Base-by-base conservation (phyloP, 345 rosid species). In the Stellera chamaejasme region DNA sequence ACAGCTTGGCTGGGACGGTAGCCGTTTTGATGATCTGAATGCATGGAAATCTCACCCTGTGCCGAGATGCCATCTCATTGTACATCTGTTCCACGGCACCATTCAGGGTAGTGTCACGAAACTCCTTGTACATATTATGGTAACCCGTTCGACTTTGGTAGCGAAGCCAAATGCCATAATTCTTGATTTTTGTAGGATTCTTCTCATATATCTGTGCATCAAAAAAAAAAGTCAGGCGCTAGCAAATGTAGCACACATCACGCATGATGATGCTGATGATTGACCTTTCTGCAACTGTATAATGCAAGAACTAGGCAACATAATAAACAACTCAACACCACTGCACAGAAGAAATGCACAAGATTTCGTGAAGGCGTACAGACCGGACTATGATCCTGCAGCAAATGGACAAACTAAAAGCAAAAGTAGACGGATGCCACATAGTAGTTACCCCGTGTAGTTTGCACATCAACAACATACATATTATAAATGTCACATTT, bases 11-110 rank as follows among this genome's bases (percentile, higher is more conserved):
- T 5, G 78, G 83, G 52, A 81, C 66, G 0, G 81, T 81, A 0
- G 81, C 79, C 5, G 81, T 81, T 73, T 81, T 78, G 59, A 81
- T 81, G 49, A 81, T 76, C 70, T 81, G 83, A 13, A 78, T 81
- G 61, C 82, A 82, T 3, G 83, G 87, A 64, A 74, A 82, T 60
- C 82, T 76, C n/a, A 79, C 84, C 41, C 84, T 74, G 68, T 82
- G 84, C 11, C 84, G 74, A 19, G 84, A 82, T 1, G 87, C 84
- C 87, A 82, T 79, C 68, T 82, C 82, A 0, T 47, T 79, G 79
- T 79, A 79, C 82, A 82, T 82, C 32, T 82, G 84, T 51, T 82
- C 87, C 12, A 82, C 84, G 6, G 74, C 80, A 13, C 84, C 87
- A 43, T 82, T 79, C 42, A 82, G 54, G 2, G 84, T 76, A 0